These are phyloP conservation scores for Leucocoprinus leucothites DNA, from an alignment of 768 basidiomycete species.

Conservation along the genomic window DNA sequence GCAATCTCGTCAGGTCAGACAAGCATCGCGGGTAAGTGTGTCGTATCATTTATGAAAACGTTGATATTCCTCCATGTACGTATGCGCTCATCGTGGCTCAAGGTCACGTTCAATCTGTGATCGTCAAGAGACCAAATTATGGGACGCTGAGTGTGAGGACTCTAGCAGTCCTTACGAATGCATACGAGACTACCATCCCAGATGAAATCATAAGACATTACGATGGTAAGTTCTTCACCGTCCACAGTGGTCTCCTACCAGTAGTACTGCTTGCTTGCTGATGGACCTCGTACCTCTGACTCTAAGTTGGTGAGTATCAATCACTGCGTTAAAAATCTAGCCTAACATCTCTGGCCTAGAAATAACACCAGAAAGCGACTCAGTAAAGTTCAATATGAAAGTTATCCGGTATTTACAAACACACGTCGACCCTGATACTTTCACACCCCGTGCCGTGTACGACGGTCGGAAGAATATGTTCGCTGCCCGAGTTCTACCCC, in stretches of 20 bases:
- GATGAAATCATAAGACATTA: constrained; percentile 71
- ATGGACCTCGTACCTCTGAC: constrained; percentile 11
- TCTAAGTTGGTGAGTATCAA: constrained; percentile 44
- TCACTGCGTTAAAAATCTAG: neutral
- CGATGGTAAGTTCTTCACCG: constrained; percentile 59
- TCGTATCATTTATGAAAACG: neutral
- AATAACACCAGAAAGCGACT: constrained; percentile 54
- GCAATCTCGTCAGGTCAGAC: constrained; percentile 1
- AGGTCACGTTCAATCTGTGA: constrained; percentile 47
- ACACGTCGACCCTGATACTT: constrained; percentile 54
- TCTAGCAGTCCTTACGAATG: constrained; percentile 49
- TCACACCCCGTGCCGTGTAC: constrained; percentile 72
- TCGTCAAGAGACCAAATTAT: constrained; percentile 66
- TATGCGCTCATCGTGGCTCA: neutral
- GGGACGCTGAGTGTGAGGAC: constrained; percentile 46
- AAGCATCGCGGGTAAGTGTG: constrained; percentile 4
- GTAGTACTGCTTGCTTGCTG: too few species aligned
- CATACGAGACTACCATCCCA: constrained; percentile 61
- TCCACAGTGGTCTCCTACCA: neutral
- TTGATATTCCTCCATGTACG: neutral
- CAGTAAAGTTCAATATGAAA: constrained; percentile 48
- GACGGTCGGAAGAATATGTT: constrained; percentile 81
- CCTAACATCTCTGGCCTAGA: constrained; percentile 54
- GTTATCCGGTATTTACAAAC: constrained; percentile 64
- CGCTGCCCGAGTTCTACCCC: constrained; percentile 55